These are phyloP conservation scores for Sporisorium scitamineum DNA, from an alignment of 1,284 basidiomycete genomes.

Conservation along the genomic window DNA sequence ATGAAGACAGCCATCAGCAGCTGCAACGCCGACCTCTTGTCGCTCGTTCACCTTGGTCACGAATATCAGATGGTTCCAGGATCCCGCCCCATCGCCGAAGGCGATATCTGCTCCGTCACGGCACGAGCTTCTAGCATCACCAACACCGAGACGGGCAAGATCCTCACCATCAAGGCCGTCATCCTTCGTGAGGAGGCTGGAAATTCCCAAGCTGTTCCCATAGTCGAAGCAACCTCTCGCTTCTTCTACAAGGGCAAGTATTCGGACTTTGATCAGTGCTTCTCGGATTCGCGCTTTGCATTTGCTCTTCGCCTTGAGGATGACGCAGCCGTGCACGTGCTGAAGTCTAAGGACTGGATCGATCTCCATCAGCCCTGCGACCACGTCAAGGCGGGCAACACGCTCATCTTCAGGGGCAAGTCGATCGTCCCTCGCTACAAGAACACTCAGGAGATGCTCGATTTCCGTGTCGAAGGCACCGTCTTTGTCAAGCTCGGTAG, in stretches of 20 bases:
- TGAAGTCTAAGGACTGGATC: slow-evolving; percentile 97
- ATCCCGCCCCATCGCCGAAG: slow-evolving; percentile 80
- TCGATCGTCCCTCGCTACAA: slow-evolving; percentile 88
- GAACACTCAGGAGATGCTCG: slow-evolving; percentile 79
- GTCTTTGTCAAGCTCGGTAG: slow-evolving; percentile 11
- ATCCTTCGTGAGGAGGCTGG: slow-evolving; percentile 50
- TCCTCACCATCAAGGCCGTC: slow-evolving; percentile 51
- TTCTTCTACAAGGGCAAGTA: slow-evolving; percentile 90
- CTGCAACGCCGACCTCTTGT: slow-evolving; percentile 74
- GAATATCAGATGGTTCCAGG: slow-evolving; percentile 89
- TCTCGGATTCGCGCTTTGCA: slow-evolving; percentile 84
- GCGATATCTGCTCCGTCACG: slow-evolving; percentile 89
- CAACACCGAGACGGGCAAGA: slow-evolving; percentile 90
- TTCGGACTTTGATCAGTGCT: slow-evolving; percentile 80
- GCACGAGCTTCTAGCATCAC: slow-evolving; percentile 88
- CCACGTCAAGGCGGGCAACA: slow-evolving; percentile 78
- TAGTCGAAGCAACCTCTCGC: slow-evolving; percentile 91
- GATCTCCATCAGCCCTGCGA: slow-evolving; percentile 75
- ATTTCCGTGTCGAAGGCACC: background rate
- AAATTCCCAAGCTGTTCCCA: slow-evolving; percentile 81
- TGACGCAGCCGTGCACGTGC: slow-evolving; percentile 85
- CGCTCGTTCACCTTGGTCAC: slow-evolving; percentile 95
- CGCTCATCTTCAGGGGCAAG: slow-evolving; percentile 87
- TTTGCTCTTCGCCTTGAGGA: slow-evolving; percentile 81
- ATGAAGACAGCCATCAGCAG: slow-evolving; percentile 62